Conservation (phyloP, 805 yeast species). For the Metschnikowia orientalis region DNA sequence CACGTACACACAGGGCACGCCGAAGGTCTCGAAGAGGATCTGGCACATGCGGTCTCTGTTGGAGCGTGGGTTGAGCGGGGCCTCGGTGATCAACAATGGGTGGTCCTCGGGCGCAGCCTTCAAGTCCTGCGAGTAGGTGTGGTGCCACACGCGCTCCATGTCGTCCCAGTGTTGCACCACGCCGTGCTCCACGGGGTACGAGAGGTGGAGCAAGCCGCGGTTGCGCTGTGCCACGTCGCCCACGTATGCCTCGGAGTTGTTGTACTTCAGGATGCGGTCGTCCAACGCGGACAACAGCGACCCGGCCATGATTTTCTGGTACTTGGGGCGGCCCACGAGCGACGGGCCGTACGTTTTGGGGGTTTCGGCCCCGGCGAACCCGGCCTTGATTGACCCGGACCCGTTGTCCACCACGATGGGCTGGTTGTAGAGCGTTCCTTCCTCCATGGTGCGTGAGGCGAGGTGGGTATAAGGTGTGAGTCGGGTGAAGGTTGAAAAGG, state of each 20-base stretch:
- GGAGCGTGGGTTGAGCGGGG: conserved; percentile 69
- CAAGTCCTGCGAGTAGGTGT: conserved; percentile 55
- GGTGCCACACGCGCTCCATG: conserved; percentile 78
- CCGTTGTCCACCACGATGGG: conserved; percentile 56
- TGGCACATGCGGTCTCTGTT: conserved; percentile 63
- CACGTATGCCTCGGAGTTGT: conserved; percentile 52
- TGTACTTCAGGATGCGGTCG: conserved; percentile 15
- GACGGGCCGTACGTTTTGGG: conserved; percentile 67
- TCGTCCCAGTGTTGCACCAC: conserved; percentile 78
- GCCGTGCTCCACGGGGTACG: conserved; percentile 79
- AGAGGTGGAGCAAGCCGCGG: conserved; percentile 69
- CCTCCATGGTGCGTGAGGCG: conserved; percentile 15
- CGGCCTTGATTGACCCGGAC: conserved; percentile 79
- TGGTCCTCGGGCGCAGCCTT: conserved; percentile 69
- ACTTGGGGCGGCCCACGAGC: conserved; percentile 77
- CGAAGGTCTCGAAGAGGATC: conserved; percentile 65
- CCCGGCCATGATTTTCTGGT: conserved; percentile 73
- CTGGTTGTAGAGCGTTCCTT: conserved; percentile 35
- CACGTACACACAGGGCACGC: conserved; percentile 70
- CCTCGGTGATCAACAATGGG: conserved; percentile 83
- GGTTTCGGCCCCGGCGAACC: conserved; percentile 87
- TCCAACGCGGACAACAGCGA: conserved; percentile 21
- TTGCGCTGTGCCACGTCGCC: conserved; percentile 72
- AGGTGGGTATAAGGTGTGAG: too few relatives aligned
- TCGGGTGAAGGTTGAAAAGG: neutral